A percentile compares a stretch with the other conserved stretches of the same genome.
Evolutionary conservation across 2,329 filamentous ascomycete genomes (phyloP).

Genomic region (Emmonsiellopsis sp.): DNA sequence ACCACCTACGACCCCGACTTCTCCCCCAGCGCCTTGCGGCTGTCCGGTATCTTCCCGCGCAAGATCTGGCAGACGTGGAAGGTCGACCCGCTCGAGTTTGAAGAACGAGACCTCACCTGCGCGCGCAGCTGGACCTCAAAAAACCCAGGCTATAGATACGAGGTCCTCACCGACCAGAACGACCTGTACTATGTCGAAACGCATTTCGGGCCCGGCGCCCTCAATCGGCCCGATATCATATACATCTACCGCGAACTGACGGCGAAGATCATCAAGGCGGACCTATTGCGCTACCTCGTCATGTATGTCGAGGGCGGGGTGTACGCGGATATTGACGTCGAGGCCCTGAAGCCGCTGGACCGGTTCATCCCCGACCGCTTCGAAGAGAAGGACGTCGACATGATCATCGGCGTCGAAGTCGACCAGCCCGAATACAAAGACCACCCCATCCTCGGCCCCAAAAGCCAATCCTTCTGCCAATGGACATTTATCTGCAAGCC

Average conservation of each 20-base stretch:
- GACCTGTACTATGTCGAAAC: constrained; percentile 59
- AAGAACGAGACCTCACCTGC: constrained; percentile 50
- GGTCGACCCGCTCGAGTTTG: constrained; percentile 57
- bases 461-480: constrained; percentile 63
- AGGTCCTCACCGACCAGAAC: constrained; percentile 61
- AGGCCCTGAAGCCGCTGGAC: constrained; percentile 44
- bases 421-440: constrained; percentile 57
- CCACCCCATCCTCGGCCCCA: constrained; percentile 58
- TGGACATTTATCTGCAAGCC: constrained; percentile 69
- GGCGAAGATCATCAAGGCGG: constrained; percentile 58
- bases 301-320: constrained; percentile 59
- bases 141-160: constrained; percentile 59
- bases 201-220: constrained; percentile 55
- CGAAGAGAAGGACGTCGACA: constrained; percentile 55
- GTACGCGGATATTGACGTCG: constrained; percentile 53
- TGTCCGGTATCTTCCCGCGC: constrained; percentile 43
- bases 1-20: constrained; percentile 16
- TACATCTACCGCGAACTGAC: constrained; percentile 51
- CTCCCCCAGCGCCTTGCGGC: constrained; percentile 11
- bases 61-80: constrained; percentile 78
- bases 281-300: constrained; percentile 57
- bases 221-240: constrained; percentile 60
- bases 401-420: constrained; percentile 63
- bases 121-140: constrained; percentile 58
- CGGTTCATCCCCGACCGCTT: constrained; percentile 57